Evolutionary conservation across 768 basidiomycete genomes (phyloP).

Genomic region (Mycena galopus): DNA sequence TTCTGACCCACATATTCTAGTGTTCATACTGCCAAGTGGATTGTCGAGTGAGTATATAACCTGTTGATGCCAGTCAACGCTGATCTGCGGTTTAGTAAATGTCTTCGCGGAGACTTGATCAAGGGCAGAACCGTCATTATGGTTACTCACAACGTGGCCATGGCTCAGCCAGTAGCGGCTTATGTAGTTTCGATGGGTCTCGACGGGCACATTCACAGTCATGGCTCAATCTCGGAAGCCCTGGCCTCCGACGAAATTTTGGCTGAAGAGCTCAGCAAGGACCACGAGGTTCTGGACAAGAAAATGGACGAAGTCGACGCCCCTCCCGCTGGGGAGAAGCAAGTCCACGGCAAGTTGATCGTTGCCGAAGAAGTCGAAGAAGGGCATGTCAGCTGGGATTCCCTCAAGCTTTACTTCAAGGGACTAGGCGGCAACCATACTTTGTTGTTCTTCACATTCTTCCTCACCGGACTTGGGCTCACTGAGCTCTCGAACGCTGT

Average conservation of each 20-base stretch:
- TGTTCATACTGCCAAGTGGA: constrained; percentile 66
- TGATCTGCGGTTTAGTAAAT: constrained; percentile 43
- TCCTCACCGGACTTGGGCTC: constrained; percentile 14
- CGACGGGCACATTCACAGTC: constrained; percentile 59
- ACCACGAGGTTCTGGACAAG: constrained; percentile 51
- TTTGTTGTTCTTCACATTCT: constrained; percentile 30
- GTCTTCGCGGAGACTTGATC: constrained; percentile 58
- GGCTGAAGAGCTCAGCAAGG: constrained; percentile 59
- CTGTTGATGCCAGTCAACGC: not conserved
- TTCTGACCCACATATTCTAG: not conserved
- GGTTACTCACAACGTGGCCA: constrained; percentile 63
- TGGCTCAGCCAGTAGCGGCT: constrained; percentile 57
- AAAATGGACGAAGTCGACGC: constrained; percentile 37
- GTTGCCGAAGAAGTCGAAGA: constrained; percentile 71
- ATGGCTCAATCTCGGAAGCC: constrained; percentile 59
- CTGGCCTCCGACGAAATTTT: constrained; percentile 51
- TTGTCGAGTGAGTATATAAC: constrained; percentile 51
- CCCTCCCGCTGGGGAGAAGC: constrained; percentile 39
- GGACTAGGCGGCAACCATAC: constrained; percentile 33
- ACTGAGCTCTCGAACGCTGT: constrained; percentile 5
- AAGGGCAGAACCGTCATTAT: constrained; percentile 59
- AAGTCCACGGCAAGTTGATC: constrained; percentile 67
- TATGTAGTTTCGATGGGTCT: constrained; percentile 60
- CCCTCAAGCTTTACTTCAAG: constrained; percentile 40
- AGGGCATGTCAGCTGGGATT: constrained; percentile 67